Evolutionary conservation across 2,329 filamentous ascomycete genomes (phyloP).

Genomic region (Clarireedia hainanense): DNA sequence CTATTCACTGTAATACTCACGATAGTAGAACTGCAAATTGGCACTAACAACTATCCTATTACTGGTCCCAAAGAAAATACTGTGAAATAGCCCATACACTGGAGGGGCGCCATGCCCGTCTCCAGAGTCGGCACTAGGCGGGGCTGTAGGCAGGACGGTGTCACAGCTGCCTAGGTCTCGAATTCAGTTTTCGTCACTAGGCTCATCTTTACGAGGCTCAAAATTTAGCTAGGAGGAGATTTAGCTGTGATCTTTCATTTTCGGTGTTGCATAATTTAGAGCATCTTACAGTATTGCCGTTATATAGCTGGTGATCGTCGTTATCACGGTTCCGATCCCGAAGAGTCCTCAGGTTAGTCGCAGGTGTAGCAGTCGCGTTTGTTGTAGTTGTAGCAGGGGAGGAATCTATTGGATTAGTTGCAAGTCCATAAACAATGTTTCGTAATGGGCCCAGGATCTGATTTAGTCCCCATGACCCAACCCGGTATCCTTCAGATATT

Average conservation of each 20-base stretch:
- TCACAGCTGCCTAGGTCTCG: neutral
- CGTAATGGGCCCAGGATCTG: conserved; percentile 34
- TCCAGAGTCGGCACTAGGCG: neutral
- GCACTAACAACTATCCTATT: too few species aligned
- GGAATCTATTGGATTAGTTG: conserved; percentile 2
- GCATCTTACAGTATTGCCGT: conserved; percentile 70
- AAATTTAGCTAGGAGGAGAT: conserved; percentile 22
- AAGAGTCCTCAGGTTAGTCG: conserved; percentile 41
- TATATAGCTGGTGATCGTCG: conserved; percentile 69
- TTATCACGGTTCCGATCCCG: conserved; percentile 45
- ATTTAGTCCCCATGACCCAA: conserved; percentile 36
- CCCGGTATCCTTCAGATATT: conserved; percentile 29
- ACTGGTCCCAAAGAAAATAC: too few species aligned
- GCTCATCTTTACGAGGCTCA: conserved; percentile 24
- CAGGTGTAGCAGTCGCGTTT: conserved; percentile 25
- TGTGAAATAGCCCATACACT: too few species aligned
- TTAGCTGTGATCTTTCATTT: neutral
- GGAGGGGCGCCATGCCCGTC: neutral
- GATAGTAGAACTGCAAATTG: too few species aligned
- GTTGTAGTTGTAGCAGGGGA: neutral
- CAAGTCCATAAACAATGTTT: conserved; percentile 30
- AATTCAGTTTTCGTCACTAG: conserved; percentile 16
- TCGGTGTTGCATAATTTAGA: neutral
- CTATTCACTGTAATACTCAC: too few species aligned
- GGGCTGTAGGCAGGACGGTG: too few species aligned